Evolutionary conservation across 768 basidiomycete species (phyloP).

Genomic region (Suillus paluster): DNA sequence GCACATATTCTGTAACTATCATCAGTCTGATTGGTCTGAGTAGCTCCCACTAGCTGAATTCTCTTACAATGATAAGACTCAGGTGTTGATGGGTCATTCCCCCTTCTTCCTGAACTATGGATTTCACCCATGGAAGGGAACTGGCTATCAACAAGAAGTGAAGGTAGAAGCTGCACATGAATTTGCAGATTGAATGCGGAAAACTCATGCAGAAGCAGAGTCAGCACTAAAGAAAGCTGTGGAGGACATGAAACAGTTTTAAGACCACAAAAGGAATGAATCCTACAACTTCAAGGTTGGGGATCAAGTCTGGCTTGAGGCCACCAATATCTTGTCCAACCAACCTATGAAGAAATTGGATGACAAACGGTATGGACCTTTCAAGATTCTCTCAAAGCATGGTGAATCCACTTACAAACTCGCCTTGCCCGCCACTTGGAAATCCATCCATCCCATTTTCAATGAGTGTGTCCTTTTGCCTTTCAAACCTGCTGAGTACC

Average conservation of each 20-base stretch:
- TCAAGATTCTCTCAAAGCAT: slow-evolving; percentile 23
- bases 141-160: slow-evolving; percentile 3
- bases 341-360: slow-evolving; percentile 15
- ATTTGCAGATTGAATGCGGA: slow-evolving; percentile 21
- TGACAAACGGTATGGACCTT: slow-evolving; percentile 23
- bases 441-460: slow-evolving; percentile 20
- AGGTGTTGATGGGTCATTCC: slow-evolving; percentile 30
- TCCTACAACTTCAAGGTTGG: slow-evolving; percentile 15
- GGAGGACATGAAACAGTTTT: slow-evolving; percentile 22
- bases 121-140: slow-evolving; percentile 19
- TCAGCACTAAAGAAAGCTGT: slow-evolving; percentile 22
- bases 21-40: slow-evolving; percentile 41
- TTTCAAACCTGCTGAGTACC: not conserved
- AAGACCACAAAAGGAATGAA: not conserved
- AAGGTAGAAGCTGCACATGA: slow-evolving; percentile 16
- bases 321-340: slow-evolving; percentile 16
- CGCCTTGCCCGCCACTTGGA: slow-evolving; percentile 22
- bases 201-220: slow-evolving; percentile 2
- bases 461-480: slow-evolving; percentile 10
- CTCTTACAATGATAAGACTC: slow-evolving; percentile 35
- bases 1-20: slow-evolving; percentile 32
- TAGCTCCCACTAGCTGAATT: slow-evolving; percentile 39
- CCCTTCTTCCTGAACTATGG: slow-evolving; percentile 36
- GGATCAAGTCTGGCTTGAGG: slow-evolving; percentile 28
- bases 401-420: slow-evolving; percentile 22